These are phyloP conservation scores for Pseudogymnoascus sp. DNA, from an alignment of 2,329 filamentous ascomycete species.

Conservation along the genomic window DNA sequence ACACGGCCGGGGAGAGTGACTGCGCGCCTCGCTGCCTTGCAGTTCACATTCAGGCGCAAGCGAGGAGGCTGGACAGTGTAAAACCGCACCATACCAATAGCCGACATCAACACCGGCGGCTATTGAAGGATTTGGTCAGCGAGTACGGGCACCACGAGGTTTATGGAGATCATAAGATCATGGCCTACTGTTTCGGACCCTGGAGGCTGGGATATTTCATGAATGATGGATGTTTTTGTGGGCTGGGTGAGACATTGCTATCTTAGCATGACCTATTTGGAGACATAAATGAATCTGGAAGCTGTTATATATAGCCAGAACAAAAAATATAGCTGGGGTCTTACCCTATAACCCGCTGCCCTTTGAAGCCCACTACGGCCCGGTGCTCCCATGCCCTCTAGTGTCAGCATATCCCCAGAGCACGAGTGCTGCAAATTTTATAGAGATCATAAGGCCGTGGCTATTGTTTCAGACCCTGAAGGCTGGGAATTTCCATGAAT, in stretches of 20 bases:
- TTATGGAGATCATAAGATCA: neutral
- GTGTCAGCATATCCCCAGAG: neutral
- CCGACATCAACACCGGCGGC: neutral
- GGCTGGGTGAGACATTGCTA: neutral
- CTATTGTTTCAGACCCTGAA: neutral
- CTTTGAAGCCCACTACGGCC: neutral
- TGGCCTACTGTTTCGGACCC: neutral
- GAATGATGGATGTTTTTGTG: neutral
- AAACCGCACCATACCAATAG: neutral
- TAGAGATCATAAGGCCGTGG: neutral
- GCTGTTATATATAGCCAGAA: neutral
- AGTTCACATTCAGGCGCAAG: neutral
- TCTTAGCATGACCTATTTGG: constrained; percentile 4
- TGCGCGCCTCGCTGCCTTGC: neutral
- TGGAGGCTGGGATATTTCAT: neutral
- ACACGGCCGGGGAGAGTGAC: neutral
- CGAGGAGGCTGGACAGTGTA: neutral
- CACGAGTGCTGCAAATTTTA: neutral
- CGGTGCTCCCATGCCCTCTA: neutral
- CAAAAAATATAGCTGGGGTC: neutral
- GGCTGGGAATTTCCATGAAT: neutral
- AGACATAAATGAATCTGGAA: neutral
- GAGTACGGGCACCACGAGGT: neutral
- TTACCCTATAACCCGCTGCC: neutral
- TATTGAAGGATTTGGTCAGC: neutral